Evolutionary conservation across 2,329 filamentous ascomycete genomes (phyloP), one percentile per base, ranked within the genome.

Genomic region (Verticillium nubilum): DNA sequence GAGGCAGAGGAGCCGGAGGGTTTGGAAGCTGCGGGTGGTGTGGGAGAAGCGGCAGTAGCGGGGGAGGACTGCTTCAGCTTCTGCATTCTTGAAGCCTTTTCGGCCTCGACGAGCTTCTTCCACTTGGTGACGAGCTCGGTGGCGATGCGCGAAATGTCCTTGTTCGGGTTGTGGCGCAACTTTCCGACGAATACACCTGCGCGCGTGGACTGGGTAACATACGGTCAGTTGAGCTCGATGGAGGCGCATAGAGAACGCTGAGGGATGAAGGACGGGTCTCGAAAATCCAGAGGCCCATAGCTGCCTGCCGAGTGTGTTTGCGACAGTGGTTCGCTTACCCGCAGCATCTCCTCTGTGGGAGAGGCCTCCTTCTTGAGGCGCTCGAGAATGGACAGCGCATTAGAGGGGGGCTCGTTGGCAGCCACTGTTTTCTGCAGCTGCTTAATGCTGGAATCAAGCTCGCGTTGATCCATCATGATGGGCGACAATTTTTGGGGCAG

Each of bases 111-210:
- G 47, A 89, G 85, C 68, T 87, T 86, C 78, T 89, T 90, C 92
- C 92, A 97, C 74, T 93, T 96, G 63, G 83, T 84, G 57, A 99
- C 92, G 59, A 98, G 89, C 69, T 93, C 90, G 61, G 84, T 82
- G 3, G 95, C 92, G 52, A 91, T 80, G 57, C 86, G 84, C 54
- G 88, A 87, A 66, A 98, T 89, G 52, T 93, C 86, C 73, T 91
- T 92, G 79, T 96, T 89, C 60, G 86, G 74, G 73, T 96, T 92
- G 62, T 89, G 76, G 58, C 86, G 82, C 56, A 88, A 85, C 72
- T 92, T 94, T 73, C 93, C 94, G 63, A 98, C 90, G 56, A 89
- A 86, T 65, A 97, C 88, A 67, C 95, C 95, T 57, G 96, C 94
- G 67, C 89, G 90, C n/a, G 94, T 98, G 50, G 89, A 82, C 86